Base-by-base conservation (phyloP, 768 basidiomycete genomes). In the Lactarius pseudohatsudake region DNA sequence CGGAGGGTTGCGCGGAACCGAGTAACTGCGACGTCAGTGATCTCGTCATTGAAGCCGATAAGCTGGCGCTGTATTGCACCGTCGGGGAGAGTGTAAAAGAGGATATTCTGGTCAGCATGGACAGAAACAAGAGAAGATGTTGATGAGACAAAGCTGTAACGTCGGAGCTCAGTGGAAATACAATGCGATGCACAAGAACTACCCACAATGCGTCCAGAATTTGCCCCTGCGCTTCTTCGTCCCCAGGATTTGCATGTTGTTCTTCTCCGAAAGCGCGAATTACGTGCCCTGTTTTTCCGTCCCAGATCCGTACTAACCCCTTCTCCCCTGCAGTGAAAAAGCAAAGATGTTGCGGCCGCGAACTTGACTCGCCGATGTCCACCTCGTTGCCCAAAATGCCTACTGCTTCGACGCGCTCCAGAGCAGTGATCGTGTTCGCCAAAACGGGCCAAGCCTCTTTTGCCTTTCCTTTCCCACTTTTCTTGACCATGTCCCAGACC, bases 1-100 rank as follows among this genome's bases (percentile, higher is more conserved):
- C 83, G 75, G 69, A 72, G 22, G 75, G 57, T 26, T 79, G 74
- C 30, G 72, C n/a, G 38, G 81, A 74, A 55, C 84, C 85, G 65
- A 99, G 82, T 78, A 95, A 93, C n/a, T 32, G 84, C 81, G 5
- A 88, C 85, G 72, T 98, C 97, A 59, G 98, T 90, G 70, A 98
- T 95, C 77, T 98, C 96, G 77, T 99, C 97, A 76, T 98, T 98
- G 82, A 90, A 99, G 0, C 97, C 97, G 72, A 98, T 88, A 70
- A 98, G 78, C 72, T 98, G 96, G 20, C 91, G 89, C 2, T 82
- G 79, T 30, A 92, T 78, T 10, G 82, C 79, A 38, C 82, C 82
- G 1, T 85, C 85, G n/a, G 81, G 75, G 9, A 96, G 79, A 2
- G 92, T 94, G 76, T 95, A 88, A 78, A 94, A 94, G 57, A 95